These are phyloP conservation scores for Nothopassalora personata DNA, from an alignment of 2,329 filamentous ascomycete genomes.

Conservation along the genomic window DNA sequence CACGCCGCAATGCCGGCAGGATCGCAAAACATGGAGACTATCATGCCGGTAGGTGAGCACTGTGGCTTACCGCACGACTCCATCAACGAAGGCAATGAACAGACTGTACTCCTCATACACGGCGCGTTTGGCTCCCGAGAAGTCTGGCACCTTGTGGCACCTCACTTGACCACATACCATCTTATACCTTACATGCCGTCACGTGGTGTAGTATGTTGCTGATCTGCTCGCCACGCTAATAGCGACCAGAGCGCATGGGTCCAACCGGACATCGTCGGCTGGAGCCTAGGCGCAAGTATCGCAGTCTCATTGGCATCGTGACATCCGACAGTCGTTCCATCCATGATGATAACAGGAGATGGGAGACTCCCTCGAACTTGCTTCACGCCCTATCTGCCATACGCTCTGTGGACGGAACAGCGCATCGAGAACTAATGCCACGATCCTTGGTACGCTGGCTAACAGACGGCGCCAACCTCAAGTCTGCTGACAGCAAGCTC, in stretches of 20 bases:
- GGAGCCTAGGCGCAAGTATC: slow-evolving; percentile 26
- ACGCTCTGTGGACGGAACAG: slow-evolving; percentile 15
- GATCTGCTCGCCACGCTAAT: slow-evolving; percentile 22
- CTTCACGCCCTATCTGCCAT: slow-evolving; percentile 10
- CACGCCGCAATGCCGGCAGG: background rate
- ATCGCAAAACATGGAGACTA: background rate
- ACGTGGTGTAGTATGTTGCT: slow-evolving; percentile 19
- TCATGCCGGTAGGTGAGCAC: background rate
- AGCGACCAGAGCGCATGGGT: slow-evolving; percentile 12
- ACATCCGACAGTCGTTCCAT: slow-evolving; percentile 20
- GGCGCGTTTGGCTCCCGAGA: slow-evolving; percentile 17
- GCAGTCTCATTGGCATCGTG: slow-evolving; percentile 19
- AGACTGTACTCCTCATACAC: slow-evolving; percentile 25
- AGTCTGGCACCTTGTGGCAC: slow-evolving; percentile 23
- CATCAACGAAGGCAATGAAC: slow-evolving; percentile 5
- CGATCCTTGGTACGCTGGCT: slow-evolving; percentile 18
- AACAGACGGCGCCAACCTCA: slow-evolving; percentile 23
- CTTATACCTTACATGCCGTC: slow-evolving; percentile 23
- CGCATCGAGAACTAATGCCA: slow-evolving; percentile 18
- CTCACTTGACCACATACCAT: slow-evolving; percentile 21
- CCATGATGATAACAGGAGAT: slow-evolving; percentile 22
- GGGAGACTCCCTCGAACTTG: slow-evolving; percentile 9
- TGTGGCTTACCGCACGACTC: slow-evolving; percentile 8
- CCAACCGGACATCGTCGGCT: slow-evolving; percentile 24
- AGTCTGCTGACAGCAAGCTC: background rate